These are phyloP conservation scores for Hanseniaspora mollemarum DNA, from an alignment of 805 yeast genomes.

Conservation along the genomic window DNA sequence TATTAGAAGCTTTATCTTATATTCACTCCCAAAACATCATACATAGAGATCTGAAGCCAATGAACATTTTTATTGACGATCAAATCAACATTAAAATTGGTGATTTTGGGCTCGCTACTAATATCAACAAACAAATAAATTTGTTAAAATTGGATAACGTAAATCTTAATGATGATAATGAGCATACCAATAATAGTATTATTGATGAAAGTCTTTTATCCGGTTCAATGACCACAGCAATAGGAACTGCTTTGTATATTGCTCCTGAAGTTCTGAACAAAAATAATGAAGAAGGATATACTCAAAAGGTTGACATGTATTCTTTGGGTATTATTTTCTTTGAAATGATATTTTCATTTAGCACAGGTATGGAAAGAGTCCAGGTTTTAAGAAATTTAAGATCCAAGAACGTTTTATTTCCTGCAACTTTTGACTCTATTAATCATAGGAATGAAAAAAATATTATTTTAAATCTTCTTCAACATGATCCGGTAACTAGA, in stretches of 20 bases:
- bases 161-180: conserved; percentile 22
- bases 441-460: conserved; percentile 49
- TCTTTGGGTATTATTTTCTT: conserved; percentile 90
- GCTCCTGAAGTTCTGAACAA: conserved; percentile 79
- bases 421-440: conserved; percentile 47
- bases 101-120: conserved; percentile 93
- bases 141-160: conserved; percentile 27
- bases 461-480: conserved; percentile 54
- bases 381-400: conserved; percentile 58
- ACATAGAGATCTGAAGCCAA: conserved; percentile 90
- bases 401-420: conserved; percentile 50
- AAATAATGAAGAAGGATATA: conserved; percentile 45
- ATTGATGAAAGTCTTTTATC: conserved; percentile 21
- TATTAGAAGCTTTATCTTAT: conserved; percentile 78
- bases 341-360: conserved; percentile 77
- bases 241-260: conserved; percentile 88
- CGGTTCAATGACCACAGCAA: conserved; percentile 79
- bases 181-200: neutral
- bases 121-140: conserved; percentile 47
- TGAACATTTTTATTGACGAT: conserved; percentile 88
- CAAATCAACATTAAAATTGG: conserved; percentile 84
- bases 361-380: conserved; percentile 92
- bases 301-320: conserved; percentile 91
- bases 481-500: conserved; percentile 66
- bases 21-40: conserved; percentile 90